phyloP scores from a whole-genome alignment of 1,284 basidiomycete genomes.

The Rhodotorula sp. region DNA sequence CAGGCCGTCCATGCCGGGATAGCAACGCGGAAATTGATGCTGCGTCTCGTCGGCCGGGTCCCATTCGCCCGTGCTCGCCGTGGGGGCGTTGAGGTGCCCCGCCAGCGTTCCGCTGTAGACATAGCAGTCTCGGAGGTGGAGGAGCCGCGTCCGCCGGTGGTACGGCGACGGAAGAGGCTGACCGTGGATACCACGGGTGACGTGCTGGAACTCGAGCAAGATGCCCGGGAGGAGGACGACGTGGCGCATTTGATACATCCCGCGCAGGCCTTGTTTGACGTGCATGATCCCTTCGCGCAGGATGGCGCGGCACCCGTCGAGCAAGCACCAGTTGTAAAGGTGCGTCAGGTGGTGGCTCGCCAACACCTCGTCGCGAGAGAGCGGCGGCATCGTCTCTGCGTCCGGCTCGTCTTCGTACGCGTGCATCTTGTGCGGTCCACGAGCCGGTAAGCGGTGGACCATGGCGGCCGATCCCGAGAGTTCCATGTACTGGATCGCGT shows the following conservation, averaged over 20 bases:
- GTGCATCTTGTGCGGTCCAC: neutral
- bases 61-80: conserved; percentile 18
- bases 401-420: conserved; percentile 5
- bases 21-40: conserved; percentile 39
- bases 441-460: conserved; percentile 10
- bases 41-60: conserved; percentile 28
- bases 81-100: conserved; percentile 14
- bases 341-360: conserved; percentile 19
- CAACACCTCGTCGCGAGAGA: conserved; percentile 22
- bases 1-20: conserved; percentile 36
- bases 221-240: conserved; percentile 39
- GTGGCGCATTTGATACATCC: conserved; percentile 33
- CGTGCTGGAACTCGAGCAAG: conserved; percentile 33
- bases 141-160: conserved; percentile 29
- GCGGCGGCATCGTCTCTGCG: conserved; percentile 22
- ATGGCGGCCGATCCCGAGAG: conserved; percentile 15
- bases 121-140: conserved; percentile 39
- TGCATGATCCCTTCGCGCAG: conserved; percentile 35
- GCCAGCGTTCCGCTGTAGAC: conserved; percentile 39
- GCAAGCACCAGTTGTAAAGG: conserved; percentile 40
- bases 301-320: conserved; percentile 34
- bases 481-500: conserved; percentile 39
- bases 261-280: conserved; percentile 38
- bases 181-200: conserved; percentile 30
- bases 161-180: conserved; percentile 33